These are phyloP conservation scores for Trifolium repens DNA, from an alignment of 306 rosid genomes.

Conservation along the genomic window DNA sequence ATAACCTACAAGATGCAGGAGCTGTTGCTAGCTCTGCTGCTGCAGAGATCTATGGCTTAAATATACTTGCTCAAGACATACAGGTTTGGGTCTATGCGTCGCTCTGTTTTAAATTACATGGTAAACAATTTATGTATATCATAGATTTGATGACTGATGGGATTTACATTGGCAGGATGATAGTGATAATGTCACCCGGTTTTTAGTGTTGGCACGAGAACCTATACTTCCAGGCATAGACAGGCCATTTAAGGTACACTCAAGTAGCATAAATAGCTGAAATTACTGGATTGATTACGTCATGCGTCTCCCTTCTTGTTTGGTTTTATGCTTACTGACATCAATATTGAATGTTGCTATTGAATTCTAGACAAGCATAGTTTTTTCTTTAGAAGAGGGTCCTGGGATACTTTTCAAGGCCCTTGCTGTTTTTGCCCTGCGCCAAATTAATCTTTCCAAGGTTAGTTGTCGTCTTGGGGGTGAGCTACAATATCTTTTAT, in stretches of 20 bases:
- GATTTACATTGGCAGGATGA: slow-evolving; percentile 75
- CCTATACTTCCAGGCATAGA: slow-evolving; percentile 95
- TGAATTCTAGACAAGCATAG: slow-evolving; percentile 83
- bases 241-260: slow-evolving; percentile 83
- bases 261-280: slow-evolving; percentile 24
- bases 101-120: slow-evolving; percentile 17
- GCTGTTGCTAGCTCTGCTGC: slow-evolving; percentile 95
- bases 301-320: slow-evolving; percentile 8
- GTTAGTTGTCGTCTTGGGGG: slow-evolving; percentile 43
- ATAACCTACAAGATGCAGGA: slow-evolving; percentile 76
- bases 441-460: slow-evolving; percentile 88
- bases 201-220: slow-evolving; percentile 88
- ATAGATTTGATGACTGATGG: slow-evolving; percentile 33
- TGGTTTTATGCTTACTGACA: slow-evolving; percentile 30
- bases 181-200: slow-evolving; percentile 84
- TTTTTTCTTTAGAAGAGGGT: slow-evolving; percentile 94
- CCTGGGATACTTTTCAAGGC: slow-evolving; percentile 98
- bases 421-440: slow-evolving; percentile 96
- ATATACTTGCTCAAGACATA: slow-evolving; percentile 83
- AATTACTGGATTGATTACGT: slow-evolving; percentile 29
- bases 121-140: slow-evolving; percentile 15
- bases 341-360: slow-evolving; percentile 18
- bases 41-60: slow-evolving; percentile 79
- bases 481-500: slow-evolving; percentile 12
- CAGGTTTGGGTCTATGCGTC: slow-evolving; percentile 61